Conservation (phyloP, 495 filamentous ascomycete genomes). For the Hypoxylon crocopeplum region DNA sequence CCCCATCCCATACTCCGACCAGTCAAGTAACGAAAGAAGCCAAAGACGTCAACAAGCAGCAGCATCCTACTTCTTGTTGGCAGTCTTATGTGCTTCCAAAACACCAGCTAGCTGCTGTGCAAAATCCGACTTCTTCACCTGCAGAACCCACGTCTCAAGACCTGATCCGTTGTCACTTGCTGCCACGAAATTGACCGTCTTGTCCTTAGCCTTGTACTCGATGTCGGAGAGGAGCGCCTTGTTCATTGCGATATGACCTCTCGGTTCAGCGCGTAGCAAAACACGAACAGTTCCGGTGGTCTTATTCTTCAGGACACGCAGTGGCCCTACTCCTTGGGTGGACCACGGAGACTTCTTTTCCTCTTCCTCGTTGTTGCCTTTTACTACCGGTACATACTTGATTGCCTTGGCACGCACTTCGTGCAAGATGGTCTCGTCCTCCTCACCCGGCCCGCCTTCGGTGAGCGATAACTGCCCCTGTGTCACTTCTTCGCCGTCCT, state of each 20-base stretch:
- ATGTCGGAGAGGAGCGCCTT: constrained; percentile 63
- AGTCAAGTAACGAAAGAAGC: background rate
- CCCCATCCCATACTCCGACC: constrained; percentile 3
- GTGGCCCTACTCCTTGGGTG: constrained; percentile 66
- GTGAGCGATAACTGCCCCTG: constrained; percentile 70
- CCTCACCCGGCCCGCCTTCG: constrained; percentile 69
- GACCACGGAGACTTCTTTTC: constrained; percentile 59
- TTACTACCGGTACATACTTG: constrained; percentile 50
- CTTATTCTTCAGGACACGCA: constrained; percentile 73
- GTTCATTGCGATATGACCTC: constrained; percentile 74
- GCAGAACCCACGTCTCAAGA: constrained; percentile 68
- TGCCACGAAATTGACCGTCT: constrained; percentile 63
- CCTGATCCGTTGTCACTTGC: constrained; percentile 56
- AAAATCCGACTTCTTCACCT: constrained; percentile 60
- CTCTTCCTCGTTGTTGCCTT: constrained; percentile 47
- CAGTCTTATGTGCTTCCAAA: constrained; percentile 56
- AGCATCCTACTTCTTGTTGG: constrained; percentile 49
- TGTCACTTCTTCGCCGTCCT: constrained; percentile 55
- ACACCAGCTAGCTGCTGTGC: constrained; percentile 55
- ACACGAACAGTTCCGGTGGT: constrained; percentile 66
- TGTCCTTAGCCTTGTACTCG: constrained; percentile 60
- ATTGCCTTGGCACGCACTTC: constrained; percentile 69
- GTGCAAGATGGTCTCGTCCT: constrained; percentile 69
- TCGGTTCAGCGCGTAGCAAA: constrained; percentile 71
- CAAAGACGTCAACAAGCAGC: background rate